Conservation (phyloP, 2,329 filamentous ascomycete species). For the Coniochaeta ligniaria region DNA sequence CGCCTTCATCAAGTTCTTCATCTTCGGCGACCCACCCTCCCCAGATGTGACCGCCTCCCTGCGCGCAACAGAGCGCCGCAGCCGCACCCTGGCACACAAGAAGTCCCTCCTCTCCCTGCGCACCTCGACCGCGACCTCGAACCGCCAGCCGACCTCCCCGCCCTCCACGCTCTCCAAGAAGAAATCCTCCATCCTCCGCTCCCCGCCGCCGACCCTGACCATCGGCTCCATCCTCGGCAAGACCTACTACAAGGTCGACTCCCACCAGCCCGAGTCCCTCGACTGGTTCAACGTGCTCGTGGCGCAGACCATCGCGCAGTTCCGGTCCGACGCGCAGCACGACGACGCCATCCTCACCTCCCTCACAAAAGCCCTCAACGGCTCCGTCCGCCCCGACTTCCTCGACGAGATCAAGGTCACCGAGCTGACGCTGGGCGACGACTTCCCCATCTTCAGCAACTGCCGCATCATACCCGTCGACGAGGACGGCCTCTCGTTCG, state of each 20-base stretch:
- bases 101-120: constrained; percentile 62
- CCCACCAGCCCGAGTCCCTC: constrained; percentile 90
- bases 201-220: constrained; percentile 64
- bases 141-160: constrained; percentile 23
- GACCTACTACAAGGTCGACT: constrained; percentile 94
- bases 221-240: constrained; percentile 93
- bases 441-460: constrained; percentile 98
- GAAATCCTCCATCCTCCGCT: constrained; percentile 63
- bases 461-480: constrained; percentile 90
- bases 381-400: constrained; percentile 80
- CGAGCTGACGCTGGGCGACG: constrained; percentile 88
- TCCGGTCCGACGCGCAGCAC: constrained; percentile 84
- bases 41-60: constrained; percentile 72
- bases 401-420: constrained; percentile 90
- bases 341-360: constrained; percentile 85
- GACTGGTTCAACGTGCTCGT: constrained; percentile 99
- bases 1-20: constrained; percentile 99
- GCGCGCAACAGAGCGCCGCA: constrained; percentile 66
- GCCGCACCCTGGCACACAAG: constrained; percentile 68
- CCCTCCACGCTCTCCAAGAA: constrained; percentile 46
- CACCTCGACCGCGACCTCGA: constrained; percentile 30
- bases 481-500: constrained; percentile 61
- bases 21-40: constrained; percentile 89
- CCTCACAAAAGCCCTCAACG: constrained; percentile 79
- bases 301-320: constrained; percentile 93